phyloP scores from a whole-genome alignment of 2,329 filamentous ascomycete genomes.

The Fusarium coffeatum region DNA sequence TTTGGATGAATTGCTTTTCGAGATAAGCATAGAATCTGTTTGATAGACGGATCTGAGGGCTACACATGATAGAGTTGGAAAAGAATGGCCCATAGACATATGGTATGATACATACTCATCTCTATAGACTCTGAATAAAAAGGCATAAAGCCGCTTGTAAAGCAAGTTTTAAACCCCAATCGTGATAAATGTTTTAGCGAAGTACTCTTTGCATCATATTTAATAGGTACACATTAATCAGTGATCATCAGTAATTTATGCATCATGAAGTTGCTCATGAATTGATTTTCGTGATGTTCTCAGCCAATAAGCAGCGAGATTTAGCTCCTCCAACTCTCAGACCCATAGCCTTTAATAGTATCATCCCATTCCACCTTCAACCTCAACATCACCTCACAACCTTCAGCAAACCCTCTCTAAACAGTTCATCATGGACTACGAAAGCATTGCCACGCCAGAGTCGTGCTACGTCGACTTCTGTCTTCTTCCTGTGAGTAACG shows the following conservation, averaged over 20 bases:
- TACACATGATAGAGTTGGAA: constrained; percentile 11
- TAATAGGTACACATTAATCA: neutral
- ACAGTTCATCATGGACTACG: constrained; percentile 56
- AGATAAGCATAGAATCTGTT: neutral
- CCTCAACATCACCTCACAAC: neutral
- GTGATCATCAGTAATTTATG: constrained; percentile 19
- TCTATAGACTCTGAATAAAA: constrained; percentile 31
- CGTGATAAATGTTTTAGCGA: neutral
- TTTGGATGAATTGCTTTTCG: constrained; percentile 16
- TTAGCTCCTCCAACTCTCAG: constrained; percentile 1
- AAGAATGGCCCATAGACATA: constrained; percentile 12
- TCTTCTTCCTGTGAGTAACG: constrained; percentile 77
- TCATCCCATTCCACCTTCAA: neutral
- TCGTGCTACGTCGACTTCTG: constrained; percentile 91
- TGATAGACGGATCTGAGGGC: neutral
- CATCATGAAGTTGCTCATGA: constrained; percentile 33
- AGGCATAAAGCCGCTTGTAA: constrained; percentile 11
- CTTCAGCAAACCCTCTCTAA: neutral
- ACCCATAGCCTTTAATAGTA: constrained; percentile 7
- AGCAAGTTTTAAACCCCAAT: neutral
- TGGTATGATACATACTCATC: constrained; percentile 3
- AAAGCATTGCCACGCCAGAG: constrained; percentile 71
- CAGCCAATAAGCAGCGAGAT: constrained; percentile 35
- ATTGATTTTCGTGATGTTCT: constrained; percentile 11
- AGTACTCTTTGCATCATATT: neutral